These are phyloP conservation scores for Circinella minor DNA, from an alignment of 371 early-diverging fungal species.

Conservation along the genomic window DNA sequence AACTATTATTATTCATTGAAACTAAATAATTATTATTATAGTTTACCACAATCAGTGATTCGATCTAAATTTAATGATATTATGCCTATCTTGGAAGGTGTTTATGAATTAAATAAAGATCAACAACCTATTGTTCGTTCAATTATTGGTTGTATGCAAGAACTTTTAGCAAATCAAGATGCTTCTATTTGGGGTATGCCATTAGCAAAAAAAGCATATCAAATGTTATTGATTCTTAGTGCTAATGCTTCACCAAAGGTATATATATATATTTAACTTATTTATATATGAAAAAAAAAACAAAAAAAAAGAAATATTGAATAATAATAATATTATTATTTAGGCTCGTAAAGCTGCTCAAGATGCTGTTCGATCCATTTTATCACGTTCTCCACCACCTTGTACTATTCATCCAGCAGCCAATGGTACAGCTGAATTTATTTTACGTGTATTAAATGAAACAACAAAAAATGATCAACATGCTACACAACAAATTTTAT, in stretches of 20 bases:
- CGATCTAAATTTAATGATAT: slow-evolving; percentile 70
- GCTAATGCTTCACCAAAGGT: slow-evolving; percentile 91
- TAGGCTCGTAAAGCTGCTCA: slow-evolving; percentile 81
- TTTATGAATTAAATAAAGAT: slow-evolving; percentile 63
- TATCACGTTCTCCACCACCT: slow-evolving; percentile 79
- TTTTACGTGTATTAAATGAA: slow-evolving; percentile 70
- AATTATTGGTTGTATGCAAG: slow-evolving; percentile 81
- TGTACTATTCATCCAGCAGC: slow-evolving; percentile 82
- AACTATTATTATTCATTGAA: background rate
- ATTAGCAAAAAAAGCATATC: slow-evolving; percentile 69
- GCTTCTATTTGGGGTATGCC: slow-evolving; percentile 74
- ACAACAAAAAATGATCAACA: slow-evolving; percentile 70
- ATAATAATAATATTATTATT: too few species aligned
- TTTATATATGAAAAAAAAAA: too few species aligned
- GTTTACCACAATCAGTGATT: slow-evolving; percentile 65
- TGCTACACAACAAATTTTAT: slow-evolving; percentile 78
- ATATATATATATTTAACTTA: slow-evolving; percentile 6
- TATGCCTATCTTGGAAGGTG: slow-evolving; percentile 56
- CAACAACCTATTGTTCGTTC: slow-evolving; percentile 81
- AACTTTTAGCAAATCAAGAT: slow-evolving; percentile 82
- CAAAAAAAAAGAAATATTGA: too few species aligned
- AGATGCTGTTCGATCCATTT: slow-evolving; percentile 75
- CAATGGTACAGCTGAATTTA: slow-evolving; percentile 73
- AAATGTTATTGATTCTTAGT: slow-evolving; percentile 74
- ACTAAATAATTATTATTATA: slow-evolving; percentile 15